phyloP scores from a whole-genome alignment of 805 yeast species.

The Clavispora fructus region DNA sequence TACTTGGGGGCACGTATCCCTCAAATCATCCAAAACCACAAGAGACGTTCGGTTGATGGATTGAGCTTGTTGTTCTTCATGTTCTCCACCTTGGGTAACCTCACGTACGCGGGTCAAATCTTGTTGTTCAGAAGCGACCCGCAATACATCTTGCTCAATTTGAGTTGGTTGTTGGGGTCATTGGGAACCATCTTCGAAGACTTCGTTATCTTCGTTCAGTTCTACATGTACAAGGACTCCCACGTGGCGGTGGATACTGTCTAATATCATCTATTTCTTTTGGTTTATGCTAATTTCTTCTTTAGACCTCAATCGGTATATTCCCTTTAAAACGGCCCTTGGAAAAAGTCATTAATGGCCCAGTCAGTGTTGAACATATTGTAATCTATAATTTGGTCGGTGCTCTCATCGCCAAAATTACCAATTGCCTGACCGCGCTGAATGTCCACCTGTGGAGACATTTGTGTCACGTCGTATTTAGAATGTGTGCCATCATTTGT shows the following conservation, averaged over 20 bases:
- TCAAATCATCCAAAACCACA: constrained; percentile 76
- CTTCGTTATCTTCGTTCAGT: constrained; percentile 58
- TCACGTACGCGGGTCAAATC: constrained; percentile 72
- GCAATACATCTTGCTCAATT: constrained; percentile 54
- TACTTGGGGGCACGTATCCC: constrained; percentile 72
- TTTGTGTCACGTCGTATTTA: background rate
- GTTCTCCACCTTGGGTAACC: constrained; percentile 68
- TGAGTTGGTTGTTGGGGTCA: constrained; percentile 77
- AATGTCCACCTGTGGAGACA: background rate
- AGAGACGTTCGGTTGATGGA: constrained; percentile 76
- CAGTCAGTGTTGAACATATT: constrained; percentile 8
- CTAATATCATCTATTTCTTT: background rate
- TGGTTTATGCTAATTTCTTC: background rate
- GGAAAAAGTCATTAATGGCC: constrained; percentile 9
- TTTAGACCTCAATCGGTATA: background rate
- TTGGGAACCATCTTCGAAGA: constrained; percentile 76
- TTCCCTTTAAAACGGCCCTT: background rate
- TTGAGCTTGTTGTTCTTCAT: constrained; percentile 77
- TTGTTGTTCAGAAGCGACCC: constrained; percentile 58
- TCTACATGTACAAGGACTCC: constrained; percentile 50
- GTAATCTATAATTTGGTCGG: constrained; percentile 8
- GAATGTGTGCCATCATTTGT: background rate
- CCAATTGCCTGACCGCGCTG: background rate
- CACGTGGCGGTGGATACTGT: constrained; percentile 8
- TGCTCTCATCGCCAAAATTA: background rate